phyloP scores from a whole-genome alignment of 148 eudicot species.

The Fagopyrum homotropicum region DNA sequence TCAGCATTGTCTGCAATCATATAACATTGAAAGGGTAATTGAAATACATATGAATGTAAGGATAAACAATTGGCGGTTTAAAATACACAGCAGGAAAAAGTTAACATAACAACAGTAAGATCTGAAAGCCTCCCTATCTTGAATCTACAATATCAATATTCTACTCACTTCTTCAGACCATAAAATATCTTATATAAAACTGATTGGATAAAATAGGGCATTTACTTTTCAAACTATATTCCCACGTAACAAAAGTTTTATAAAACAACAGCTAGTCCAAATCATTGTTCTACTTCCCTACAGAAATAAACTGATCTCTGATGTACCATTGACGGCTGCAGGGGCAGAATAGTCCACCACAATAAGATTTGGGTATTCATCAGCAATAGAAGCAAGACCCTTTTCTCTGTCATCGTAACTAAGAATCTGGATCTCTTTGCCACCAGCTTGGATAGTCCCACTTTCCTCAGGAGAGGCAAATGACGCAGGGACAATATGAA shows the following conservation, averaged over 20 bases:
- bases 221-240: too few relatives aligned
- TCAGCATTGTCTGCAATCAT: constrained; percentile 67
- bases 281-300: background rate
- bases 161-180: background rate
- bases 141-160: background rate
- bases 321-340: constrained; percentile 72
- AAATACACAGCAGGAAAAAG: too few relatives aligned
- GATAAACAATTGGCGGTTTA: background rate
- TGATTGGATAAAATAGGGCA: too few relatives aligned
- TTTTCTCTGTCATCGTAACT: constrained; percentile 62
- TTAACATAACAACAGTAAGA: too few relatives aligned
- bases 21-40: background rate
- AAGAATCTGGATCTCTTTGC: constrained; percentile 59
- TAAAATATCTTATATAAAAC: background rate
- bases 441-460: constrained; percentile 59
- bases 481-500: constrained; percentile 60
- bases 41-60: background rate
- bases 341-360: constrained; percentile 92
- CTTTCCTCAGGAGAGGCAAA: constrained; percentile 58
- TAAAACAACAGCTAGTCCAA: background rate
- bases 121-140: too few relatives aligned
- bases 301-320: background rate
- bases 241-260: too few relatives aligned
- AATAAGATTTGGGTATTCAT: constrained; percentile 61
- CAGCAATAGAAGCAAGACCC: constrained; percentile 38